phyloP scores from a whole-genome alignment of 257 asterid species.

The Solanum corneliomulleri region DNA sequence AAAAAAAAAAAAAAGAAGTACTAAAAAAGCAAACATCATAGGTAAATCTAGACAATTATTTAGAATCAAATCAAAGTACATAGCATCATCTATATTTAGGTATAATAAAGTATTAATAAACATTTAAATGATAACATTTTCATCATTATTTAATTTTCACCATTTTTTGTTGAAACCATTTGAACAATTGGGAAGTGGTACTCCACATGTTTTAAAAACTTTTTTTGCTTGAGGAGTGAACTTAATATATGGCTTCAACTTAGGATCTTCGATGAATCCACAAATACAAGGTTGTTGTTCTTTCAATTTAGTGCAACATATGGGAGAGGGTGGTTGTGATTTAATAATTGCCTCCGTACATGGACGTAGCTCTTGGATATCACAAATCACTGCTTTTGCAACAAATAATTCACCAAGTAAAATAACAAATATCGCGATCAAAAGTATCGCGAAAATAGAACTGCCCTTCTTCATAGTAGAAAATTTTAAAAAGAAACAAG shows the following conservation, averaged over 20 bases:
- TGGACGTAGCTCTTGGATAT: neutral
- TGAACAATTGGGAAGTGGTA: neutral
- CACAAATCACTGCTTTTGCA: conserved; percentile 7
- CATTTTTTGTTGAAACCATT: neutral
- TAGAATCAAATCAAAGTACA: neutral
- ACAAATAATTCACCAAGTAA: neutral
- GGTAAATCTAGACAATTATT: neutral
- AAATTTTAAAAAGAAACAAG: neutral
- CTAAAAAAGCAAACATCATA: neutral
- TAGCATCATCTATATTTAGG: neutral
- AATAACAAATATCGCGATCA: neutral
- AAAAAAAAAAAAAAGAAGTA: neutral
- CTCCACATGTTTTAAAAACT: conserved; percentile 5
- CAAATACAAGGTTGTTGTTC: conserved; percentile 23
- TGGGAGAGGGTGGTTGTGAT: neutral
- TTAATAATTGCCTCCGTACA: neutral
- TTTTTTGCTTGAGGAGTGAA: conserved; percentile 11
- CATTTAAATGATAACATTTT: neutral
- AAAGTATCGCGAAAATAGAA: neutral
- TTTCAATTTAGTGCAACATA: conserved; percentile 11
- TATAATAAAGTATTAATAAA: neutral
- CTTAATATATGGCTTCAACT: neutral
- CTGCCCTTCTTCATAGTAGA: neutral
- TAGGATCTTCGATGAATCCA: conserved; percentile 7
- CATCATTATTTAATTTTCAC: neutral